These are phyloP conservation scores for Aeminium ludgeri DNA, from an alignment of 495 filamentous ascomycete species.

Conservation along the genomic window DNA sequence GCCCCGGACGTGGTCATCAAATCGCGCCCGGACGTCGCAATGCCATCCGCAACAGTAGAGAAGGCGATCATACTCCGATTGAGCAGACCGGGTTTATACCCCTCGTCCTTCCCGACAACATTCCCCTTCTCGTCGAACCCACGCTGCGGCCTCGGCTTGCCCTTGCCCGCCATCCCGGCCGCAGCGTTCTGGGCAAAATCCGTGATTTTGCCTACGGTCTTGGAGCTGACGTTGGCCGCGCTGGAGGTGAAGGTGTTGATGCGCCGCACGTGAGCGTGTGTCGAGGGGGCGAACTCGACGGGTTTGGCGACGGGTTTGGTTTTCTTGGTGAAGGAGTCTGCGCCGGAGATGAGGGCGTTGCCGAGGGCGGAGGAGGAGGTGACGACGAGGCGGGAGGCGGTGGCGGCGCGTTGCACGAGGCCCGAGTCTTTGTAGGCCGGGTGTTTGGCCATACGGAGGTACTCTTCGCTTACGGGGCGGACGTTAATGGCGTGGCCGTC, in stretches of 20 bases:
- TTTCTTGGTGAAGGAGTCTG: conserved; percentile 64
- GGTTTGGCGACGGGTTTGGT: conserved; percentile 60
- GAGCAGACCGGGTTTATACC: conserved; percentile 80
- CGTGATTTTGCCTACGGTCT: conserved; percentile 68
- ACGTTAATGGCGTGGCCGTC: conserved; percentile 59
- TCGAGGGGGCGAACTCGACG: conserved; percentile 71
- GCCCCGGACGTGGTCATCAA: conserved; percentile 54
- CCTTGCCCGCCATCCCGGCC: conserved; percentile 49
- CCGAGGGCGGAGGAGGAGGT: conserved; percentile 65
- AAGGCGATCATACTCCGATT: conserved; percentile 96
- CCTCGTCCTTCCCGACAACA: conserved; percentile 36
- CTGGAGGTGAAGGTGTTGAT: conserved; percentile 62
- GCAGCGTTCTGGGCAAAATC: conserved; percentile 77
- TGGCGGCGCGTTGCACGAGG: conserved; percentile 75
- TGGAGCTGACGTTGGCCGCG: conserved; percentile 62
- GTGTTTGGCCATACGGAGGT: conserved; percentile 63
- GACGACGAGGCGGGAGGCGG: conserved; percentile 83
- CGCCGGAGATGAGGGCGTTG: conserved; percentile 55
- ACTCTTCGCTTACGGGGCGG: conserved; percentile 60
- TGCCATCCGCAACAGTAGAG: conserved; percentile 82
- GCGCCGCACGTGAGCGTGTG: conserved; percentile 70
- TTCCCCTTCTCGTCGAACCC: conserved; percentile 47
- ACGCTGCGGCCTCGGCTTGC: conserved; percentile 37
- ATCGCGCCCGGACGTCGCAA: conserved; percentile 65
- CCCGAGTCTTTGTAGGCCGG: conserved; percentile 77